These are phyloP conservation scores for Tricholoma hemisulphureum DNA, from an alignment of 768 basidiomycete genomes.

Conservation along the genomic window DNA sequence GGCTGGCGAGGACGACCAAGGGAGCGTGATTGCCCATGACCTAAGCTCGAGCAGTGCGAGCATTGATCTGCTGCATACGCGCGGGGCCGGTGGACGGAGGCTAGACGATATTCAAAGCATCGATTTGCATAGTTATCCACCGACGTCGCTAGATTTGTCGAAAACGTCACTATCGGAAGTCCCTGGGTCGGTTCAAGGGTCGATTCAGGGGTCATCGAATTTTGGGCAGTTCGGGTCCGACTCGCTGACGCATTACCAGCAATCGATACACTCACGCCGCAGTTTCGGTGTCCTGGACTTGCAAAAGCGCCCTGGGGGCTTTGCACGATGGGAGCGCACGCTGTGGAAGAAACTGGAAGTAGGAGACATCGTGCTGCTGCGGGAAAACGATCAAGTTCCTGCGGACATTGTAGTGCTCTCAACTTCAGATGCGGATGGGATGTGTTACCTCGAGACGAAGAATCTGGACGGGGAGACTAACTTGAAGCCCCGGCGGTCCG, in stretches of 20 bases:
- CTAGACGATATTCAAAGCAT: conserved; percentile 71
- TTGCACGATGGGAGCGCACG: conserved; percentile 89
- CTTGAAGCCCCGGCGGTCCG: conserved; percentile 78
- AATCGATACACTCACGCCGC: conserved; percentile 54
- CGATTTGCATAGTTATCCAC: conserved; percentile 66
- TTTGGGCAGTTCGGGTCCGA: conserved; percentile 41
- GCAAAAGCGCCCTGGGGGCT: conserved; percentile 62
- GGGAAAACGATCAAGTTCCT: conserved; percentile 94
- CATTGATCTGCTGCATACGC: conserved; percentile 34
- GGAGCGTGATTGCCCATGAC: conserved; percentile 39
- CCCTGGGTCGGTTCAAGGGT: conserved; percentile 28
- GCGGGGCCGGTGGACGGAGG: conserved; percentile 47
- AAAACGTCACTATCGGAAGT: conserved; percentile 38
- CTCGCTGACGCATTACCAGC: conserved; percentile 52
- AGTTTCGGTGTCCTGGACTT: conserved; percentile 81
- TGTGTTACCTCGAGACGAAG: conserved; percentile 97
- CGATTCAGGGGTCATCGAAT: conserved; percentile 28
- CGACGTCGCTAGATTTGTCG: conserved; percentile 38
- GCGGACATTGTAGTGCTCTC: conserved; percentile 93
- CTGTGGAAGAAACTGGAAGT: conserved; percentile 99
- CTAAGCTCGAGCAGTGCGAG: conserved; percentile 38
- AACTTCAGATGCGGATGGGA: conserved; percentile 85
- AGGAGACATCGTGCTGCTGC: conserved; percentile 88
- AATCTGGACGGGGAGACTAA: conserved; percentile 98
- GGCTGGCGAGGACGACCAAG: conserved; percentile 37